Base-by-base conservation (phyloP, 192 early-diverging fungal species). In the Coemansia reversa region DNA sequence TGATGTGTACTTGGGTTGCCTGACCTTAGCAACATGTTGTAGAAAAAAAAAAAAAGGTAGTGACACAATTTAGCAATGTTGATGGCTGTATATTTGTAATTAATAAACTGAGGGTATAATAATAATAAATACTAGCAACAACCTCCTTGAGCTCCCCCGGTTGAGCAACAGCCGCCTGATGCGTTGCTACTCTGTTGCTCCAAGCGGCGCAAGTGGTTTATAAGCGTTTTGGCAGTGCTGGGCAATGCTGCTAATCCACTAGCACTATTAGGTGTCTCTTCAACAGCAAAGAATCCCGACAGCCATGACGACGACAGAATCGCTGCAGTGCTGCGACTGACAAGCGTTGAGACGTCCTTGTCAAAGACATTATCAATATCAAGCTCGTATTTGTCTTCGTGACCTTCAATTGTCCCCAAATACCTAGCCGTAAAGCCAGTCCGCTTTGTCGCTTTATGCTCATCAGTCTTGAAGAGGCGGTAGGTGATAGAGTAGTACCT, bases 401-500 rank as follows among this genome's bases (percentile, higher is more conserved):
- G 59, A 0, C 66, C 66, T 16, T 45, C 58, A 18, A 68, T 61
- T 18, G 59, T 61, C 19, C 66, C 66, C 29, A 56, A 28, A 50
- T 68, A 68, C 7, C 42, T 23, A 28, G 66, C 66, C 9, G 39
- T 19, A 32, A 33, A 61, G 1, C 28, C 35, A 7, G 22, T 28
- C 16, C 5, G 14, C 6, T 33, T 23, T 14, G n/a, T 9, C 0
- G 12, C 6, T 3, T 54, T 14, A 29, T 7, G 35, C 24, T 33
- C 27, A 20, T 30, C 48, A 27, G 63, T 62, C 65, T 81, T 75
- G 51, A 81, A 81, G 62, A 81, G 60, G 0, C 78, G 68, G 39
- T 69, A 81, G 0, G 69, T 75, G 45, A 81, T 75, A 57, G 68
- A 71, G 57, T 52, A 70, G 53, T 75, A 81, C 48, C 60, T 60